Conservation (phyloP, 352 stramenopile genomes). For the Peronosclerospora sorghi region DNA sequence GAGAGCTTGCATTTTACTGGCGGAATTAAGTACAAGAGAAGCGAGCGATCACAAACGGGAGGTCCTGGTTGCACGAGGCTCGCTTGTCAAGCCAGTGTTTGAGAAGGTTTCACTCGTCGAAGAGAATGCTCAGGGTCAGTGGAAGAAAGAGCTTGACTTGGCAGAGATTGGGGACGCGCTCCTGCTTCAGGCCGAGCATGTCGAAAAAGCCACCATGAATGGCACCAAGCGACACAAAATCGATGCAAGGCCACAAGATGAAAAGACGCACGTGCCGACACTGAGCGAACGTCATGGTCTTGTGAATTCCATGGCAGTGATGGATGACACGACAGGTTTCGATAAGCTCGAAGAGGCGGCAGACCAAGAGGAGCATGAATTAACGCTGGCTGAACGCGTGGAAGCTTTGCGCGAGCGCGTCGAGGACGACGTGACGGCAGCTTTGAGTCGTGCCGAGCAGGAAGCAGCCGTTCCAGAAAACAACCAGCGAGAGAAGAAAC, state of each 20-base stretch:
- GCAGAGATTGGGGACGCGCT: slow-evolving; percentile 50
- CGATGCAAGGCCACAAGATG: slow-evolving; percentile 23
- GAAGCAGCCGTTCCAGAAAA: slow-evolving; percentile 26
- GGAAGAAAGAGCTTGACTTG: slow-evolving; percentile 44
- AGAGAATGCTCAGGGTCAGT: slow-evolving; percentile 39
- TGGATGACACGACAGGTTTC: slow-evolving; percentile 56
- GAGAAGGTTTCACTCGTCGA: slow-evolving; percentile 53
- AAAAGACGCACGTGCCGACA: slow-evolving; percentile 62
- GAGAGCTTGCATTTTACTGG: slow-evolving; percentile 36
- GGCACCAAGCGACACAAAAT: slow-evolving; percentile 57
- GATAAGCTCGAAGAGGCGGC: slow-evolving; percentile 29
- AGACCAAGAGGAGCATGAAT: slow-evolving; percentile 43
- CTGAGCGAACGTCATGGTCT: slow-evolving; percentile 55
- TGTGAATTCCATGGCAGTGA: slow-evolving; percentile 41
- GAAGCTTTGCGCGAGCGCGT: slow-evolving; percentile 68
- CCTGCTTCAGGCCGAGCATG: slow-evolving; percentile 34
- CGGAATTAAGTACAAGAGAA: slow-evolving; percentile 19
- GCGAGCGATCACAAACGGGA: slow-evolving; percentile 21
- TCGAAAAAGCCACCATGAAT: slow-evolving; percentile 22
- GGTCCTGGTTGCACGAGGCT: slow-evolving; percentile 59
- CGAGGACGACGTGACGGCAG: slow-evolving; percentile 52
- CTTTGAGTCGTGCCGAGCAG: slow-evolving; percentile 39
- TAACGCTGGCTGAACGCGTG: slow-evolving; percentile 67
- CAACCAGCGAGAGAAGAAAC: slow-evolving; percentile 28
- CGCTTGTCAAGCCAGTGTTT: slow-evolving; percentile 66